Conservation (phyloP, 108 stramenopile species). For the Asterionellopsis glacialis region DNA sequence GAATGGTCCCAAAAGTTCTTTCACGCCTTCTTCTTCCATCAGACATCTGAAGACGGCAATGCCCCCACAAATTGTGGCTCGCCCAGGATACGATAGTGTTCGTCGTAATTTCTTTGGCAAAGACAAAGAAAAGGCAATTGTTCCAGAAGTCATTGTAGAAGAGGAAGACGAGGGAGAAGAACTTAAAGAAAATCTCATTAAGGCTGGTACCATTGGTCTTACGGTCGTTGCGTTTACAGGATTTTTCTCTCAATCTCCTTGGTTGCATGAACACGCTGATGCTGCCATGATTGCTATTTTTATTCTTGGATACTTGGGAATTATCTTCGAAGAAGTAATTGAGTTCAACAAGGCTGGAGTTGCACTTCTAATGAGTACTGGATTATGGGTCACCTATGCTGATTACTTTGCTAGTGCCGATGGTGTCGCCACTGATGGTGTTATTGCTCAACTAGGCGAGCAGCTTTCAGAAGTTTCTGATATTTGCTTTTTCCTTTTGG, state of each 20-base stretch:
- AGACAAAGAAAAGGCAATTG: background rate
- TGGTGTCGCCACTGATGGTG: conserved; percentile 60
- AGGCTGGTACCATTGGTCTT: conserved; percentile 48
- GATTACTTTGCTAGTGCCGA: conserved; percentile 65
- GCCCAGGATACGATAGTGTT: too few relatives aligned
- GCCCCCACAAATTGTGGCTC: too few relatives aligned
- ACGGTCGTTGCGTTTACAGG: conserved; percentile 39
- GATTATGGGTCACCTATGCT: conserved; percentile 92
- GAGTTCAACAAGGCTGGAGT: conserved; percentile 94
- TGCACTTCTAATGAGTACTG: conserved; percentile 88
- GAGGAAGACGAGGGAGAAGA: conserved; percentile 28
- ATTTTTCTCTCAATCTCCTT: conserved; percentile 68
- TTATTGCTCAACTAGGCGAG: conserved; percentile 75
- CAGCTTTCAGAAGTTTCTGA: conserved; percentile 93
- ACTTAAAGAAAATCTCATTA: conserved; percentile 73
- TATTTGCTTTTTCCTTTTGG: conserved; percentile 92
- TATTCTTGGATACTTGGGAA: conserved; percentile 86
- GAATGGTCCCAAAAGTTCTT: too few relatives aligned
- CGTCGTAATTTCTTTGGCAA: conserved; percentile 58
- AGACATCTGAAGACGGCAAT: too few relatives aligned
- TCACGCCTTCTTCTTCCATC: too few relatives aligned
- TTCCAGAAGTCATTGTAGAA: conserved; percentile 7
- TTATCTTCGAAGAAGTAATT: conserved; percentile 92
- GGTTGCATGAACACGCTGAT: conserved; percentile 76
- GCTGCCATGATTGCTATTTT: conserved; percentile 86